These are phyloP conservation scores for Colletotrichum sp. DNA, from an alignment of 2,329 filamentous ascomycete species.

Conservation along the genomic window DNA sequence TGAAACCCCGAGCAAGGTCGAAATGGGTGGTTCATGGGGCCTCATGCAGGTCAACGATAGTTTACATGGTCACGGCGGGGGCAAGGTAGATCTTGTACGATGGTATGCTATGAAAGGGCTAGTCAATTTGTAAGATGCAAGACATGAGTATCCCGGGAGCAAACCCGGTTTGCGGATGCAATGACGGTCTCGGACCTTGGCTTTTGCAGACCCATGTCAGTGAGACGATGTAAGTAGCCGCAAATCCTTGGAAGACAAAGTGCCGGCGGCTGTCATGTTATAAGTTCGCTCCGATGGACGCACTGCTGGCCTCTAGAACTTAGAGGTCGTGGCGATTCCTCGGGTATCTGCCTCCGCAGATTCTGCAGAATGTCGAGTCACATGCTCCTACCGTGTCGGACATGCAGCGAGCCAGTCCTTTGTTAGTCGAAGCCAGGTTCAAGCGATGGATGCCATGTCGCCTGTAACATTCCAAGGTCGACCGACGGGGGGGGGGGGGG, in stretches of 20 bases:
- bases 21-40: not conserved
- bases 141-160: not conserved
- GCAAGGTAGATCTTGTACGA: conserved; percentile 1
- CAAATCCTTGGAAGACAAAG: not conserved
- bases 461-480: not conserved
- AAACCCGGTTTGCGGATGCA: not conserved
- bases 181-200: not conserved
- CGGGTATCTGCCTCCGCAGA: not conserved
- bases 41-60: not conserved
- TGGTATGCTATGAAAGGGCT: not conserved
- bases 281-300: not conserved
- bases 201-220: not conserved
- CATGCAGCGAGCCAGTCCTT: not conserved
- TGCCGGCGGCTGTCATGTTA: not conserved
- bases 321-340: not conserved
- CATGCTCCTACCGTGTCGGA: not conserved
- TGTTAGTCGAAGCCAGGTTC: not conserved
- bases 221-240: not conserved
- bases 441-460: not conserved
- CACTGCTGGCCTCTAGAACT: not conserved
- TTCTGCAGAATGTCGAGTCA: not conserved
- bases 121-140: not conserved
- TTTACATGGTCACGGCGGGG: not conserved
- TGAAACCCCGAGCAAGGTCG: not conserved
- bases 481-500: not conserved